phyloP scores from a whole-genome alignment of 345 rosid genomes.

The Syzygium jambos region DNA sequence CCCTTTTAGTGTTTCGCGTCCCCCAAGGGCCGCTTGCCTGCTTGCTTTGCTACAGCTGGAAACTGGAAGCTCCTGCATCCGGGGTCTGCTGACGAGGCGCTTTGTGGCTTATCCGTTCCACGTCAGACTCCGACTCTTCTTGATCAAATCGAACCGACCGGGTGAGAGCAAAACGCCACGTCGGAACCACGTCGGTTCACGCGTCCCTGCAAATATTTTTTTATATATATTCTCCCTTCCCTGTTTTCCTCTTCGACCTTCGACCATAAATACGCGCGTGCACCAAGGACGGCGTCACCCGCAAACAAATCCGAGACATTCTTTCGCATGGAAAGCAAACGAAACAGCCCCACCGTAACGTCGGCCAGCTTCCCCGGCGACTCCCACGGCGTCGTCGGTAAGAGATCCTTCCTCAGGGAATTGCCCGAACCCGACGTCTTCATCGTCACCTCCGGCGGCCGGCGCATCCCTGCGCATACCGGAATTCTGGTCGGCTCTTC shows the following conservation, averaged over 20 bases:
- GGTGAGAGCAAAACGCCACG: background rate
- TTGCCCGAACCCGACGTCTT: conserved; percentile 45
- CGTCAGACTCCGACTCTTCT: background rate
- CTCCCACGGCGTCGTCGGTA: background rate
- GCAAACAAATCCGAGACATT: background rate
- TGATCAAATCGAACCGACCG: background rate
- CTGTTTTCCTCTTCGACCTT: too few species aligned
- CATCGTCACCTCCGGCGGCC: conserved; percentile 64
- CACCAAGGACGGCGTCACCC: background rate
- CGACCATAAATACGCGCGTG: background rate
- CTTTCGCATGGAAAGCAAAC: background rate
- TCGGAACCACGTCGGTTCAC: background rate
- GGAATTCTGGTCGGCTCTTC: conserved; percentile 40
- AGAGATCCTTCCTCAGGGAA: conserved; percentile 8
- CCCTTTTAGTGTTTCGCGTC: too few species aligned
- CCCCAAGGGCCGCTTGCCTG: too few species aligned
- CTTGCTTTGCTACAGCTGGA: too few species aligned
- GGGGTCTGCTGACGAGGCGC: background rate
- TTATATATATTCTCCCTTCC: background rate
- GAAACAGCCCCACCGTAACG: background rate
- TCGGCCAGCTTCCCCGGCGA: conserved; percentile 8
- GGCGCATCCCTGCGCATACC: conserved; percentile 61
- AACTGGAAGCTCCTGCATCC: too few species aligned
- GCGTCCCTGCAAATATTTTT: background rate
- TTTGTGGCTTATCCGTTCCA: background rate